Evolutionary conservation across 164 flowering plant species (phyloP), one percentile per base, ranked within the genome.

Genomic region (Umbilicus rupestris): DNA sequence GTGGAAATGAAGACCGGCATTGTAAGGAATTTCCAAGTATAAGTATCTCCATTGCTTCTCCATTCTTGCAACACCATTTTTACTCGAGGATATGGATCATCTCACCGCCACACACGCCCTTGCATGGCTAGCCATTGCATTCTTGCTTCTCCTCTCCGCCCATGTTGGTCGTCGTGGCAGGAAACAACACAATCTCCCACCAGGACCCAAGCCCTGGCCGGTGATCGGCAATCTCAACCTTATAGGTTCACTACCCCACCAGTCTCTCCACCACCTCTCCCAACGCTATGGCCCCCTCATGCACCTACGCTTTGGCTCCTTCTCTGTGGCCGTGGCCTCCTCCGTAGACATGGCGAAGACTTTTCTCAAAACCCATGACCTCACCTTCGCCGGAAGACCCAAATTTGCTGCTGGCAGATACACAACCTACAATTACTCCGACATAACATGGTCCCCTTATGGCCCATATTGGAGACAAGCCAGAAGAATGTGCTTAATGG

Each of bases 141-240:
- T 69, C 28, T 63, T 78, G 50, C 24, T 83, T 66, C 66, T 79
- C 70, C 78, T 81, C 67, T 46, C 76, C 2, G 64, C 50, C 70
- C 52, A 39, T 65, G 63, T 62, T 47, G 80, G 70, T 66, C 83
- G 74, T 14, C 74, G 75, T 62, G 55, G 55, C 55, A 10, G 24
- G 24, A 47, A 20, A 47, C 24, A 71, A 9, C 77, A 73, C 63
- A 81, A 84, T 69, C 72, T 71, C 1, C 91, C 91, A 0, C 93
- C 96, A 0, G 91, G 96, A 6, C 91, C 93, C 15, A 82, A 73
- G 69, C 83, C 90, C n/a, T 87, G 90, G 92, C 97, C 97, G 0
- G 72, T 90, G 30, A 85, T 88, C 22, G 97, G 97, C 22, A 90
- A 90, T 78, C 84, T 90, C 14, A 70, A 88, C 76, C 87, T 85